Base-by-base conservation (phyloP, 805 yeast genomes). In the Metschnikowia shivogae region DNA sequence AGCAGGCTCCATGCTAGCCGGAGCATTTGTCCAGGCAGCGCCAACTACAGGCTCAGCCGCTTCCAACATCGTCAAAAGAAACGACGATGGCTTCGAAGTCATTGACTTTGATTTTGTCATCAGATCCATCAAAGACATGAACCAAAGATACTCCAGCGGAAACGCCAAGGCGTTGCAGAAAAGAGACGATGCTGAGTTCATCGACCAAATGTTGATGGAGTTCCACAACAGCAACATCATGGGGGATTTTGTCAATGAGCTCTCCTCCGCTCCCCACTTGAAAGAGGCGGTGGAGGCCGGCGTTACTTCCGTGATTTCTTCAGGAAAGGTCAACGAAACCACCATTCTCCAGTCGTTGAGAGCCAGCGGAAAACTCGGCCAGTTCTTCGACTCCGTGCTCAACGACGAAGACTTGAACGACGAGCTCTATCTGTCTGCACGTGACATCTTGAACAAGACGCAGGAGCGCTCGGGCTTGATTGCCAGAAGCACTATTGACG, bases 1-100 rank as follows among this genome's bases (percentile, higher is more conserved):
- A 22, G 40, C 52, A 17, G 55, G 56, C 14, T 37, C 58, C n/a
- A 37, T 53, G 24, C 38, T 55, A 20, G 41, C 57, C 6, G 47
- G 55, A n/a, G 39, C 48, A n/a, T 36, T 61, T 31, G 62, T 52
- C 10, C 39, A 33, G 10, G 63, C 64, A n/a, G 62, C 62, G 6
- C 60, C 64, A 19, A 44, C 57, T 14, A 34, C 44, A 6, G 45
- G 49, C n/a, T 34, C 52, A 3, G 34, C 50, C 5, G 48, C 50
- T 2, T 27, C 48, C 26, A 47, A 40, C 19, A 43, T 50, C 14
- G 40, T 42, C 19, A 54, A 55, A 31, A 42, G 55, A 42, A 49
- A 36, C 41, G 45, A 46, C 4, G 22, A 32, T 9, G 56, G 55
- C 12, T 17, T 41, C 28, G 48, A 45, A 6, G 43, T 47, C 35